Evolutionary conservation across 345 rosid species (phyloP).

Genomic region (Erucastrum elatum): DNA sequence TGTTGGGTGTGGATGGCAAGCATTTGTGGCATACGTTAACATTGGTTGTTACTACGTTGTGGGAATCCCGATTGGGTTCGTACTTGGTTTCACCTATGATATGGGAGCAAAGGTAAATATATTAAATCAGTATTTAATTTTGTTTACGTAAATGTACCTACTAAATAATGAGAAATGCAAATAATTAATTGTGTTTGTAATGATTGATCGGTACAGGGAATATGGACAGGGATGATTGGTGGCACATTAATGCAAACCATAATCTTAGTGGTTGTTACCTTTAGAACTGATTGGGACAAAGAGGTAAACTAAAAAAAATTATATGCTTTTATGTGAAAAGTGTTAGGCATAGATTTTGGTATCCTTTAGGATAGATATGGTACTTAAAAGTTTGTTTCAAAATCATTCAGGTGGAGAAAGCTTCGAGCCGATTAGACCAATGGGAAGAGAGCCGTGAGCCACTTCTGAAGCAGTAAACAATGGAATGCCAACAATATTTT

Average conservation of each 20-base stretch:
- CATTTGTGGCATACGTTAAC: constrained; percentile 79
- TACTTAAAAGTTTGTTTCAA: neutral
- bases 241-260: constrained; percentile 61
- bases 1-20: constrained; percentile 89
- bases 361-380: neutral
- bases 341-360: neutral
- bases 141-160: neutral
- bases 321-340: neutral
- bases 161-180: neutral
- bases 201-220: constrained; percentile 45
- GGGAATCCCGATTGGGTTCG: constrained; percentile 60
- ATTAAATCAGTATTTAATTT: neutral
- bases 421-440: constrained; percentile 54
- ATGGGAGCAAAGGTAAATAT: constrained; percentile 57
- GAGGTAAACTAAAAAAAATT: constrained; percentile 38
- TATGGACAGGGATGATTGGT: constrained; percentile 72
- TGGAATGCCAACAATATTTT: neutral
- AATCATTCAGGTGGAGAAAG: constrained; percentile 56
- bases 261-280: constrained; percentile 50
- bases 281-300: constrained; percentile 59
- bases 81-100: constrained; percentile 58
- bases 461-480: constrained; percentile 32
- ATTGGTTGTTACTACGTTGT: constrained; percentile 73
- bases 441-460: constrained; percentile 69
- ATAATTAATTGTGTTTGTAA: constrained; percentile 5